Base-by-base conservation (phyloP, 441 rosid genomes). In the Aleurites moluccanus region DNA sequence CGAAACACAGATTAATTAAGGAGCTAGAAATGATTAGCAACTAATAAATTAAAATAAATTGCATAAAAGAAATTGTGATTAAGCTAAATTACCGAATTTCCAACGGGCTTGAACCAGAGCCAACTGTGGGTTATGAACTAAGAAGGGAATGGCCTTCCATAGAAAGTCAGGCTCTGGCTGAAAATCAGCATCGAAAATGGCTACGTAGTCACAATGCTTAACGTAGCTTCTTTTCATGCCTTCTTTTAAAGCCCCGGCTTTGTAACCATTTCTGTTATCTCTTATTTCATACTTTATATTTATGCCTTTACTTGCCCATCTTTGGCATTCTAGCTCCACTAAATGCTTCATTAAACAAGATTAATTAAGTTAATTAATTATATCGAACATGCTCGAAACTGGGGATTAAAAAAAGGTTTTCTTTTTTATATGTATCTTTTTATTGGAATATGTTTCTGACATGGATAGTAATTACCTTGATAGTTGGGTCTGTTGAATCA, bases 221-320 rank as follows among this genome's bases (percentile, higher is more conserved):
- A 89, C 98, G 77, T 95, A 95, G 80, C 91, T 85, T 61, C 76
- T 84, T 79, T 90, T 95, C 98, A 95, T 89, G 13, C 99, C 99
- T 86, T 91, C 97, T 78, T 87, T 92, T 6, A 95, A 73, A 28
- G 98, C 98, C 45, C 99, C 99, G 2, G 98, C 97, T 84, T 95
- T 95, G 84, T 95, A 95, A 0, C 99, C 99, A 42, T 85, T 90
- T 65, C 99, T 86, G 73, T 87, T 92, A 45, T 88, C 97, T 67
- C 99, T 83, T 44, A 88, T 85, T 76, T 95, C 97, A 50, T 91
- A 91, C 78, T 86, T 91, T 42, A 95, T 87, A 84, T 92, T 92
- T 13, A 95, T 85, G 47, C 99, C 99, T 91, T 95, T 95, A 85
- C 93, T 89, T 18, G 88, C 93, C 99, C 99, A 91, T 82, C 93